Percentiles rank a stretch among this genome's conserved stretches.
Conservation (phyloP, 1,284 basidiomycete species). For the Trametes versicolor region DNA sequence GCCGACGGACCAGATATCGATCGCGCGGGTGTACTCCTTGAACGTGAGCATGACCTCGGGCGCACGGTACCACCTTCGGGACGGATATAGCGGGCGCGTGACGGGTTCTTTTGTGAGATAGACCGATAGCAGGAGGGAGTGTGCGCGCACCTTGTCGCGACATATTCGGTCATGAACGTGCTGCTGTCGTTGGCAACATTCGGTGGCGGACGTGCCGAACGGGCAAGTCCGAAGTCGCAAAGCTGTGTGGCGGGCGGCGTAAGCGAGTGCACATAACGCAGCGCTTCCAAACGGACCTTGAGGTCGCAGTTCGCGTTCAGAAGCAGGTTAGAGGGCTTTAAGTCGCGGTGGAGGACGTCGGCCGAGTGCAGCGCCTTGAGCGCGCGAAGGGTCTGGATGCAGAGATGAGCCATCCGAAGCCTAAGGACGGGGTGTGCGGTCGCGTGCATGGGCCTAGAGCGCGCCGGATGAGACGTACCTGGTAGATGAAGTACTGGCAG, state of each 20-base stretch:
- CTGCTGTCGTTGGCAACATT: conserved; percentile 84
- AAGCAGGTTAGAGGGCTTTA: conserved; percentile 93
- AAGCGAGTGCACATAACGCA: conserved; percentile 68
- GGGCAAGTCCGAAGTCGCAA: conserved; percentile 93
- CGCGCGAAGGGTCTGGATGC: conserved; percentile 80
- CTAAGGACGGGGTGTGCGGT: conserved; percentile 17
- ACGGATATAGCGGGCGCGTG: conserved; percentile 22
- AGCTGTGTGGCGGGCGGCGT: conserved; percentile 55
- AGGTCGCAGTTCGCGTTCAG: conserved; percentile 96
- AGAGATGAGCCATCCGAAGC: background rate
- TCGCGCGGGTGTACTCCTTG: conserved; percentile 93
- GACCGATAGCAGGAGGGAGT: conserved; percentile 3
- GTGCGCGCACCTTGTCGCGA: conserved; percentile 74
- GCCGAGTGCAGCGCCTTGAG: conserved; percentile 94
- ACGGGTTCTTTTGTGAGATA: conserved; percentile 11
- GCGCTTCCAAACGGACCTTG: conserved; percentile 85
- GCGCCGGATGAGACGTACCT: conserved; percentile 61
- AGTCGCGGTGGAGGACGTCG: conserved; percentile 88
- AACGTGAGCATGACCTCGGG: conserved; percentile 97
- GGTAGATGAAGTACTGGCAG: conserved; percentile 96
- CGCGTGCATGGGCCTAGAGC: conserved; percentile 2
- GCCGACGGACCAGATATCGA: conserved; percentile 94
- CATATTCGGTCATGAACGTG: conserved; percentile 96
- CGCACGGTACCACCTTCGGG: conserved; percentile 89
- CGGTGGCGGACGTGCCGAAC: conserved; percentile 83